Conservation (phyloP, 2,329 filamentous ascomycete genomes). For the Dothidotthia symphoricarpi region DNA sequence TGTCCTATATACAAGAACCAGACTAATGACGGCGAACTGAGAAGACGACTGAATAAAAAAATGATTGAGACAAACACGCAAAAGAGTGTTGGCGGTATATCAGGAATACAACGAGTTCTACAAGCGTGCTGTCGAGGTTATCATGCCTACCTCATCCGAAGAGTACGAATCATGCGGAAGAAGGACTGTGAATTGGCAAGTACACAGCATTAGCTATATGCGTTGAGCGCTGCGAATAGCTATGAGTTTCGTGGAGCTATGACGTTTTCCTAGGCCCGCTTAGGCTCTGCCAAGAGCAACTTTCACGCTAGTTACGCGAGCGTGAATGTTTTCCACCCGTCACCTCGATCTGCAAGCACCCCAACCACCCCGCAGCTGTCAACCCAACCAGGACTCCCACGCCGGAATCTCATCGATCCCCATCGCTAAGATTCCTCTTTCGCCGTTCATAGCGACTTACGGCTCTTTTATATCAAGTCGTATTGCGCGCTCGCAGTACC, state of each 20-base stretch:
- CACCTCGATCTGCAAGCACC: slow-evolving; percentile 26
- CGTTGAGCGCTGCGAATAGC: neutral
- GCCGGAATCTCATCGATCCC: slow-evolving; percentile 24
- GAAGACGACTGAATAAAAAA: no score
- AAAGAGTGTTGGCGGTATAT: no score
- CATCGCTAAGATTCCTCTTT: slow-evolving; percentile 17
- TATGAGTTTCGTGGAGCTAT: slow-evolving; percentile 1
- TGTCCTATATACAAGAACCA: no score
- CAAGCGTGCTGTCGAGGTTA: no score
- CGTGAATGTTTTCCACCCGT: slow-evolving; percentile 41
- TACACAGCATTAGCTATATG: no score
- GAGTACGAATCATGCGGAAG: no score
- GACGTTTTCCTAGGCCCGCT: slow-evolving; percentile 2
- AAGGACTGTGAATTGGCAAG: no score
- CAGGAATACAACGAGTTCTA: no score
- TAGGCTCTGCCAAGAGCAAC: slow-evolving; percentile 25
- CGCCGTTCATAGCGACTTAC: slow-evolving; percentile 6
- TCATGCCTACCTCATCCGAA: no score
- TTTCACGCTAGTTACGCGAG: slow-evolving; percentile 38
- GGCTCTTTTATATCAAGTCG: slow-evolving; percentile 22
- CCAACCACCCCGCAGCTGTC: slow-evolving; percentile 25
- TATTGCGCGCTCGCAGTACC: slow-evolving; percentile 25
- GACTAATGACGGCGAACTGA: no score
- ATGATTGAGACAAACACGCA: no score
- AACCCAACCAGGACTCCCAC: slow-evolving; percentile 12